Evolutionary conservation across 164 flowering plant species (phyloP), one percentile per base, ranked within the genome.

Genomic region (Euptelea pleiosperma): DNA sequence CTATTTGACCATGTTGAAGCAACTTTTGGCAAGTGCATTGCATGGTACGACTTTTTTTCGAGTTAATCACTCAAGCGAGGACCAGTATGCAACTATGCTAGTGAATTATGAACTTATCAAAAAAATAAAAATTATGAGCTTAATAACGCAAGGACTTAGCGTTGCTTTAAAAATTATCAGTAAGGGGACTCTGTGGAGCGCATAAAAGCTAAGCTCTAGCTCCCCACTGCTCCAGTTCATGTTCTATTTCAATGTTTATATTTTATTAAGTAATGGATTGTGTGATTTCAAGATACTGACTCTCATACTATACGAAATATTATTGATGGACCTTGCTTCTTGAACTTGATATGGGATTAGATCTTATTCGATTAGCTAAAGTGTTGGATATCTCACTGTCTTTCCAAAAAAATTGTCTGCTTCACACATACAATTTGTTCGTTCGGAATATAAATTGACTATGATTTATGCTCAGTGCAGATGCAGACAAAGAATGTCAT

Each of bases 1-100:
- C 31, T 25, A 61, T 30, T 62, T 22, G 12, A 35, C 37, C 57
- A 53, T 34, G 29, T 44, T 62, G 35, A 54, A 62, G 57, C 59
- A 25, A 18, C 24, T 14, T 14, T 30, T 39, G 10, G 8, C 31
- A 44, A 57, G 52, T 57, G 61, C 30, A 21, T 34, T 21, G 22
- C 11, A 24, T 37, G 26, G 22, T 40, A 24, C 8, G 18, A 30
- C 22, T 43, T 34, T 53, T 53, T 31, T 44, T 53, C 16, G 51
- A 52, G 42, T 37, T 6, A 58, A 34, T 15, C 1, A n/a, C 44
- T 24, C 35, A 16, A 31, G 21, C 0, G 53, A 46, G 18, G 42
- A 14, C 10, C 6, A 24, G 4, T n/a, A 5, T 40, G 8, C 6
- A 12, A 25, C 19, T 40, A 40, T 16, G 46, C n/a, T 14, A 37